Evolutionary conservation across 768 basidiomycete species (phyloP), one percentile per base, ranked within the genome.

Genomic region (Austroboletus eburneus): DNA sequence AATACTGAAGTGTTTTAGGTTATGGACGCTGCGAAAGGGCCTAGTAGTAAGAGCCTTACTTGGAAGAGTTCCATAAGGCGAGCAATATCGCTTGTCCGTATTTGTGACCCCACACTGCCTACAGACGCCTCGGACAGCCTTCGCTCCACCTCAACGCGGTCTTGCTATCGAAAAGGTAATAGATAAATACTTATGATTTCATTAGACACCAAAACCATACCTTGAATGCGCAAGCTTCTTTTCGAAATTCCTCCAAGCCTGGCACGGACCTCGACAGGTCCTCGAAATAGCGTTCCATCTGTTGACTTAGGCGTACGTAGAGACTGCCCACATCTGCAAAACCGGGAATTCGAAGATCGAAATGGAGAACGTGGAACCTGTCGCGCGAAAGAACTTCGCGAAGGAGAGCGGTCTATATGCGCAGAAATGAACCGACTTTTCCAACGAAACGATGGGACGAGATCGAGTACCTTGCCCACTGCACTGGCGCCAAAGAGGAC

Each of bases 31-130:
- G 16, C 8, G 23, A 40, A 10, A 18, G 4, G 27, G 27, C n/a
- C 27, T 39, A 30, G 38, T n/a, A 16, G 27, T 18, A 24, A 45
- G 9, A 6, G 13, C 42, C 64, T 46, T 49, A 78, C 85, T 69
- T 90, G 89, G 58, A 91, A 89, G 3, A 91, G 66, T 55, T 91
- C 90, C 86, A 92, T 88, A 14, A 91, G 69, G 17, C 87, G 74
- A 7, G 89, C 86, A 33, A 91, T 71, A 55, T 92, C 90, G 55
- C 86, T 84, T 3, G 88, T 87, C 63, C 77, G 80, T 46, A 91
- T 75, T 45, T 68, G 70, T 35, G 72, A 70, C 40, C 73, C 75
- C 1, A 72, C 65, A 22, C 70, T 72, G 9, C 63, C 70, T 16
- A 58, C 58, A 1, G 69, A 64, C 16, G 68, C 64, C 21, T 83